These are phyloP conservation scores for Rhazya stricta DNA, from an alignment of 257 asterid genomes.

Conservation along the genomic window DNA sequence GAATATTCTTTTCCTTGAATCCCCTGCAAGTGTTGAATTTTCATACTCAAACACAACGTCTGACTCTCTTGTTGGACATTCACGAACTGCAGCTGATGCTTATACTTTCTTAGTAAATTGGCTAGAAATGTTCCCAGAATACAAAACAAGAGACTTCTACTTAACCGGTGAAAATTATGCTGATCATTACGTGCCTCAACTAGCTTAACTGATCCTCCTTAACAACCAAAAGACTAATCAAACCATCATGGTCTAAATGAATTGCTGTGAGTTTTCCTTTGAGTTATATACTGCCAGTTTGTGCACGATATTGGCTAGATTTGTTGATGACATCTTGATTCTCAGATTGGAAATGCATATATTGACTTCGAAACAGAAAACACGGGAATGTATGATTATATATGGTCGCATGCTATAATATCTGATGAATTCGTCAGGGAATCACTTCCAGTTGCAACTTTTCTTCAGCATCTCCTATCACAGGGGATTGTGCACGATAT, in stretches of 20 bases:
- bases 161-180: constrained; percentile 68
- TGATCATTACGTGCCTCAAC: constrained; percentile 74
- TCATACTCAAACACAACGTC: constrained; percentile 62
- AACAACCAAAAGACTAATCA: constrained; percentile 46
- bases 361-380: constrained; percentile 25
- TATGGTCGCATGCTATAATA: constrained; percentile 54
- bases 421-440: constrained; percentile 57
- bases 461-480: constrained; percentile 7
- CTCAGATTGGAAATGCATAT: constrained; percentile 64
- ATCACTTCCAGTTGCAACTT: constrained; percentile 43
- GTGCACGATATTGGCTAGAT: not conserved
- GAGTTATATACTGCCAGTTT: not conserved
- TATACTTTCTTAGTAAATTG: constrained; percentile 55
- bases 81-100: constrained; percentile 46
- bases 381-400: constrained; percentile 41
- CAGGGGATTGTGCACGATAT: constrained; percentile 28
- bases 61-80: constrained; percentile 50
- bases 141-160: constrained; percentile 51
- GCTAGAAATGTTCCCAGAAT: constrained; percentile 67
- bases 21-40: constrained; percentile 79
- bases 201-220: constrained; percentile 46
- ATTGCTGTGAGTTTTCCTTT: constrained; percentile 42
- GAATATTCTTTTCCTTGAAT: constrained; percentile 59
- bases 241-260: constrained; percentile 52
- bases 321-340: not conserved